Conservation (phyloP, 2,329 filamentous ascomycete genomes). For the Escovopsis weberi region DNA sequence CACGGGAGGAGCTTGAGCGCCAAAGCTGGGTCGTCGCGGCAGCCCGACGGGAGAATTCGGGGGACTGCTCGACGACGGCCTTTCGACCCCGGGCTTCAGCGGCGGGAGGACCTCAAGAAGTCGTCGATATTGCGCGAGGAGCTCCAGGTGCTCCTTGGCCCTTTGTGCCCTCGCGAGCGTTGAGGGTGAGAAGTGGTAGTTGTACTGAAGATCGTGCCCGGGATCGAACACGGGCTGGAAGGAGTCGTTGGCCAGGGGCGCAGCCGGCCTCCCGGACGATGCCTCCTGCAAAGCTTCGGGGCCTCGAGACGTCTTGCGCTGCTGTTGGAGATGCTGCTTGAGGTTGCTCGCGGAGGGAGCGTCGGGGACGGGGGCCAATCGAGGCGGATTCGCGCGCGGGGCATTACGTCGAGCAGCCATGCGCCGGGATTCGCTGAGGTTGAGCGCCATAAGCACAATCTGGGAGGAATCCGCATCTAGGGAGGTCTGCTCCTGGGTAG, state of each 20-base stretch:
- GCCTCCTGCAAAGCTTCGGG: conserved; percentile 35
- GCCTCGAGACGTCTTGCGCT: conserved; percentile 47
- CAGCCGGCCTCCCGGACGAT: conserved; percentile 23
- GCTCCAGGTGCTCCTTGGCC: conserved; percentile 71
- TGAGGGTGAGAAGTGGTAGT: conserved; percentile 59
- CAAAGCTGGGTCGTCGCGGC: conserved; percentile 15
- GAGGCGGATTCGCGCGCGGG: conserved; percentile 36
- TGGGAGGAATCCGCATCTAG: conserved; percentile 64
- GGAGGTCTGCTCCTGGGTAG: conserved; percentile 8
- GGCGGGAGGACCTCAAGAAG: conserved; percentile 68
- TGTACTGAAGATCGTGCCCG: conserved; percentile 30
- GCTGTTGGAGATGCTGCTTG: conserved; percentile 56
- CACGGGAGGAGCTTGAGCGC: conserved; percentile 16
- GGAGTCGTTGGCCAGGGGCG: conserved; percentile 18
- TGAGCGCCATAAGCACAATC: conserved; percentile 86
- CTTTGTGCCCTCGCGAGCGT: conserved; percentile 74
- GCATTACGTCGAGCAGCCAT: conserved; percentile 44
- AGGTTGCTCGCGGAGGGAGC: conserved; percentile 43
- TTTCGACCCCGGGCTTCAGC: conserved; percentile 34
- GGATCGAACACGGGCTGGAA: conserved; percentile 34
- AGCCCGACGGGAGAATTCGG: conserved; percentile 24
- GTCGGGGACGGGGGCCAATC: conserved; percentile 37
- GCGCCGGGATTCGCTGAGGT: conserved; percentile 66
- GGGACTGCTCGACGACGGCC: conserved; percentile 25
- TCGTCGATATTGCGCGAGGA: conserved; percentile 71